Evolutionary conservation across 495 filamentous ascomycete species (phyloP), one percentile per base, ranked within the genome.

Genomic region (Aspergillus sclerotioniger): DNA sequence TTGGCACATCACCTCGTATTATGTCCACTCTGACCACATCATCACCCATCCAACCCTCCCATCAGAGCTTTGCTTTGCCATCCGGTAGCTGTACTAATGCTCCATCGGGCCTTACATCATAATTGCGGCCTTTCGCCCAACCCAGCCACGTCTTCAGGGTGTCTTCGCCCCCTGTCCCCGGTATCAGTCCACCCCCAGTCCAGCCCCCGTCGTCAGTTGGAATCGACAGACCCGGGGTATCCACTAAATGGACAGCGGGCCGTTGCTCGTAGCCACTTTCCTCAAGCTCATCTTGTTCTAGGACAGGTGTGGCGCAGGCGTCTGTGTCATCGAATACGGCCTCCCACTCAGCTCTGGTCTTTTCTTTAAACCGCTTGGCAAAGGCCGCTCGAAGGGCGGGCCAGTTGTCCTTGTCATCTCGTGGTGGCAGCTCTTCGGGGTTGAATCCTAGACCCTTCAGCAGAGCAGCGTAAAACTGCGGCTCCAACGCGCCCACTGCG

Each of bases 401-500:
- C 93, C 91, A 97, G 39, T 79, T 83, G 0, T 54, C 70, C 20
- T 76, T 73, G 59, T 93, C 84, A 17, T 78, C 59, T 32, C 74
- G 76, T 19, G 65, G 66, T 9, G 87, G 84, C 57, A 88, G 80
- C 2, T 77, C 70, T 12, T 71, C 68, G 8, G 75, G 69, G 0
- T 70, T 64, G n/a, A 92, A 68, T 6, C 75, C 80, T 29, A 96
- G 69, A 16, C 87, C 84, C 57, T 80, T 76, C 3, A 96, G 57
- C 51, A 98, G 70, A 5, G 74, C 79, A 6, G 67, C 69, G 62
- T 89, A 96, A 72, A 98, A 98, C 65, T 90, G 85, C 54, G 88
- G 87, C 72, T 98, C 93, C 29, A 98, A 67, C 10, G 92, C 90
- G 0, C 93, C 93, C 20, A 96, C 88, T n/a, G 92, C 89, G 81